Conservation (phyloP, 2,329 filamentous ascomycete genomes). For the Pseudogymnoascus sp. region DNA sequence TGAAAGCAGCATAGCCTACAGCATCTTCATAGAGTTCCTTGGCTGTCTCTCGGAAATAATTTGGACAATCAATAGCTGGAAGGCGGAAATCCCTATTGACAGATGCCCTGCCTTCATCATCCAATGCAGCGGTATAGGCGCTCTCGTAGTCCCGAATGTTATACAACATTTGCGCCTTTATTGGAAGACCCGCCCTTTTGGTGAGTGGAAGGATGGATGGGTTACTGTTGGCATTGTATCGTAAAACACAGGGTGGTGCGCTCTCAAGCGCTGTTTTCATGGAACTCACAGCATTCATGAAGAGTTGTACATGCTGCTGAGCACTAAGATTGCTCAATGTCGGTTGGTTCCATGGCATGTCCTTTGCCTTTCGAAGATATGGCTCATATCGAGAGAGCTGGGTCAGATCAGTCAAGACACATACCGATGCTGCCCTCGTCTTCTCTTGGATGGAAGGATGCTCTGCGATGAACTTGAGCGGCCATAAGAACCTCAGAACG, state of each 20-base stretch:
- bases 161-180: not conserved
- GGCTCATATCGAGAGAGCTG: not conserved
- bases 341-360: not conserved
- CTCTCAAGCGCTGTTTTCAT: not conserved
- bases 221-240: not conserved
- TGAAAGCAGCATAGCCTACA: not conserved
- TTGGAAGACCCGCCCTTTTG: constrained; percentile 2
- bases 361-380: not conserved
- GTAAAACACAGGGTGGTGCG: not conserved
- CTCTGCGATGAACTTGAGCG: constrained; percentile 1
- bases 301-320: not conserved
- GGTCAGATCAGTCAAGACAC: not conserved
- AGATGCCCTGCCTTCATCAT: not conserved
- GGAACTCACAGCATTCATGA: not conserved
- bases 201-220: not conserved
- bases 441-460: not conserved
- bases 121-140: not conserved
- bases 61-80: not conserved
- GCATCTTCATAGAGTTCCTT: not conserved
- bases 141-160: not conserved
- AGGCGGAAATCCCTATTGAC: not conserved
- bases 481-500: not conserved
- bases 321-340: not conserved
- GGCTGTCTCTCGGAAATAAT: not conserved
- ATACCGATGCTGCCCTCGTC: not conserved